A percentile compares a stretch with the other conserved stretches of the same genome.
Conservation (phyloP, 306 rosid genomes). For the Vigna reflexopilosa region DNA sequence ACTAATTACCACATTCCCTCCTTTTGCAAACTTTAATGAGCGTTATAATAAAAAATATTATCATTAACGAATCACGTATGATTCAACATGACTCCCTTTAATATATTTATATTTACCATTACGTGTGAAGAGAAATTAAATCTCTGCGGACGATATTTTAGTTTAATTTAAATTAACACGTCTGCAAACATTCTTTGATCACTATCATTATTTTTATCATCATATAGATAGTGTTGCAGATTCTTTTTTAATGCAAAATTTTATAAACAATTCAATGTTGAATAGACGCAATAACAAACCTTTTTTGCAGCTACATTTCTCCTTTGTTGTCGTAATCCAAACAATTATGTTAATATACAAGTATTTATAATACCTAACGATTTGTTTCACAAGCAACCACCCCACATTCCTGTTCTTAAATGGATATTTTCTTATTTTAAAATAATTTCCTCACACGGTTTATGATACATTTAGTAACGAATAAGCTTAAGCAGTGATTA, state of each 20-base stretch:
- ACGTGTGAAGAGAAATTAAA: not conserved
- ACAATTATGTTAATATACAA: not conserved
- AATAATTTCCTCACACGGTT: not conserved
- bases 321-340: not conserved
- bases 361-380: not conserved
- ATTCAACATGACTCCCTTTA: not conserved
- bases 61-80: not conserved
- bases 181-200: not conserved
- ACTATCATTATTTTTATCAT: not conserved
- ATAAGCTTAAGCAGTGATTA: not conserved
- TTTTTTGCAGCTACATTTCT: not conserved
- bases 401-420: not conserved
- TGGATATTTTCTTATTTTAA: not conserved
- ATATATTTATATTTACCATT: not conserved
- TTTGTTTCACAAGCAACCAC: slow-evolving; percentile 1
- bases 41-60: not conserved
- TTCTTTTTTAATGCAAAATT: not conserved
- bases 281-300: not conserved
- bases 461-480: no score
- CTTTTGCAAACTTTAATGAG: not conserved
- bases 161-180: not conserved
- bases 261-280: not conserved
- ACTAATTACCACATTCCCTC: not conserved
- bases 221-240: not conserved
- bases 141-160: not conserved